These are phyloP conservation scores for Geranium brycei DNA, from an alignment of 345 rosid genomes.

Conservation along the genomic window DNA sequence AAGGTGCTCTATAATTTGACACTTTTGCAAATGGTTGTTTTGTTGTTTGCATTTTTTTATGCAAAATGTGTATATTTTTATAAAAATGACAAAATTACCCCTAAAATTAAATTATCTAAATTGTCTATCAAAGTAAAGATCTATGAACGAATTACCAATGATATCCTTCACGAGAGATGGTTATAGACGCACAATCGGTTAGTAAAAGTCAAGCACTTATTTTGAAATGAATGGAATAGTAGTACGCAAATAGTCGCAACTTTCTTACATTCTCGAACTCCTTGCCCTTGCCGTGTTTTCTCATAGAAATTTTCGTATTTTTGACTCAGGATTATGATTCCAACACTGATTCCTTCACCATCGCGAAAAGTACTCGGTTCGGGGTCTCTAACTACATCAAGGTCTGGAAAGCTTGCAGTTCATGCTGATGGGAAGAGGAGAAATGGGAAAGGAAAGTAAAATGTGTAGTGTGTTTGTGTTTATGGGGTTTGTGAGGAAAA, in stretches of 20 bases:
- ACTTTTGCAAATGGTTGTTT: no score
- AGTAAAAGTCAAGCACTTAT: neutral
- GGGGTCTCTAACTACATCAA: slow-evolving; percentile 21
- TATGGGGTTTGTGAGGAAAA: slow-evolving; percentile 6
- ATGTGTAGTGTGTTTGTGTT: slow-evolving; percentile 9
- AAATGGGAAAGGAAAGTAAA: slow-evolving; percentile 35
- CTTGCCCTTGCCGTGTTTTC: neutral
- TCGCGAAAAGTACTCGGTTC: slow-evolving; percentile 37
- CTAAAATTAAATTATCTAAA: no score
- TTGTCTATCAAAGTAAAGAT: no score
- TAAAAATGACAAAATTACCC: no score
- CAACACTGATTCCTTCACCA: slow-evolving; percentile 31
- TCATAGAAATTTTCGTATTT: neutral
- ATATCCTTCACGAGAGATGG: no score
- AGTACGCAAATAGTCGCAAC: neutral
- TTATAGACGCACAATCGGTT: no score
- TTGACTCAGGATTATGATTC: slow-evolving; percentile 44
- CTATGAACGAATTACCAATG: no score
- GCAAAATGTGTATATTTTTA: no score
- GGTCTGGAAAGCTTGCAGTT: slow-evolving; percentile 20
- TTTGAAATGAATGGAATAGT: neutral
- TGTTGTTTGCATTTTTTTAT: no score
- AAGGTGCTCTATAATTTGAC: no score
- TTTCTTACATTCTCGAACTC: neutral
- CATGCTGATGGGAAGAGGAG: slow-evolving; percentile 41